Evolutionary conservation across 257 asterid genomes (phyloP), one percentile per base, ranked within the genome.

Genomic region (Solanum acaule): DNA sequence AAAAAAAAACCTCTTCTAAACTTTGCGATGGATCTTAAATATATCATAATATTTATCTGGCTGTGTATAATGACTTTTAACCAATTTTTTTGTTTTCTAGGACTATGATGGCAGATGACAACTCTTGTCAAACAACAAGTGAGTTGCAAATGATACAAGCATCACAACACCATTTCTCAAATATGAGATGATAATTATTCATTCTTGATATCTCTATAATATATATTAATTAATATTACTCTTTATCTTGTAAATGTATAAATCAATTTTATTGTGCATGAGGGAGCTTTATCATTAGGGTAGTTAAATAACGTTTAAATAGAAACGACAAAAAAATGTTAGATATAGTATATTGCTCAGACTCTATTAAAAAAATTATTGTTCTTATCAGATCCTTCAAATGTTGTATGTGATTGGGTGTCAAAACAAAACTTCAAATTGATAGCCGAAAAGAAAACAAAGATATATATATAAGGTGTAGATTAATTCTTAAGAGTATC

Each of bases 131-230:
- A 92, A 93, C 96, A 82, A 88, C 93, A 33, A 89, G 91, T 34
- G 94, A 94, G 82, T 70, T 95, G 92, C 99, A 96, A 87, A 94
- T 95, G 94, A 73, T 93, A 38, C 98, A 94, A 88, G 85, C 93
- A 49, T 92, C 96, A 7, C 98, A 95, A 75, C 93, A 91, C 82
- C 96, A 96, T 85, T 96, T 94, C 93, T 89, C 98, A 40, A 93
- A 91, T 94, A 93, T 93, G 94, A 94, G 93, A 29, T 15, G 38
- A 70, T 70, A 34, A 29, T 56, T 7, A 20, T 56, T 56, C 76
- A 70, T 70, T 29, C 76, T 70, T 34, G 22, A 84, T 59, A 84
- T n/a, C 6, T 83, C 18, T 42, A 2, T 59, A 46, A 23, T 61
- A 61, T 31, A 40, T 71, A 46, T 4, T 16, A 27, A 75, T 75